Evolutionary conservation across 441 rosid species (phyloP).

Genomic region (Dalechampia spathulata): DNA sequence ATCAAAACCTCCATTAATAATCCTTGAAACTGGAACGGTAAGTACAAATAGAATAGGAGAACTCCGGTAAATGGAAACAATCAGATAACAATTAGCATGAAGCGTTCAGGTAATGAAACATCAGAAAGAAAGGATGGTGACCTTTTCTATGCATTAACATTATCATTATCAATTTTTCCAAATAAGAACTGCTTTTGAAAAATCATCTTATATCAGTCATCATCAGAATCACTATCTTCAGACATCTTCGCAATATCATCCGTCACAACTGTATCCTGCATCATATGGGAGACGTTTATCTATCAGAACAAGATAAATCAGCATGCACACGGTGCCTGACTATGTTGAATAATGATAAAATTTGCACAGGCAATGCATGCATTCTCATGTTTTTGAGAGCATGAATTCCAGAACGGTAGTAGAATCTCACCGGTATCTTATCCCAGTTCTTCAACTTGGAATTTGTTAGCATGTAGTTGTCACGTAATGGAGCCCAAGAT

Average conservation of each 20-base stretch:
- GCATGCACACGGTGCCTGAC: too few species aligned
- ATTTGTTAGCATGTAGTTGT: conserved; percentile 83
- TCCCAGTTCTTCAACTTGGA: conserved; percentile 94
- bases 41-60: background rate
- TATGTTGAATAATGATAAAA: too few species aligned
- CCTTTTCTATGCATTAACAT: background rate
- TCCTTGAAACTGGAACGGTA: background rate
- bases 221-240: conserved; percentile 63
- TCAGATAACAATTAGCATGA: background rate
- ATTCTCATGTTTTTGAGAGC: background rate
- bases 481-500: conserved; percentile 90
- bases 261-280: conserved; percentile 39
- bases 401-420: background rate
- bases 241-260: conserved; percentile 43
- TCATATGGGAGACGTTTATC: conserved; percentile 6
- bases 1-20: background rate
- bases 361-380: too few species aligned
- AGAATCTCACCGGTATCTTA: conserved; percentile 48
- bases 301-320: background rate
- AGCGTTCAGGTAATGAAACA: background rate
- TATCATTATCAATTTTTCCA: background rate
- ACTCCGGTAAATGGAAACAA: background rate
- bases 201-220: conserved; percentile 22
- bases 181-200: too few species aligned
- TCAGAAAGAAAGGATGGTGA: background rate